These are phyloP conservation scores for Colletotrichum tabaci DNA, from an alignment of 2,329 filamentous ascomycete genomes.

Conservation along the genomic window DNA sequence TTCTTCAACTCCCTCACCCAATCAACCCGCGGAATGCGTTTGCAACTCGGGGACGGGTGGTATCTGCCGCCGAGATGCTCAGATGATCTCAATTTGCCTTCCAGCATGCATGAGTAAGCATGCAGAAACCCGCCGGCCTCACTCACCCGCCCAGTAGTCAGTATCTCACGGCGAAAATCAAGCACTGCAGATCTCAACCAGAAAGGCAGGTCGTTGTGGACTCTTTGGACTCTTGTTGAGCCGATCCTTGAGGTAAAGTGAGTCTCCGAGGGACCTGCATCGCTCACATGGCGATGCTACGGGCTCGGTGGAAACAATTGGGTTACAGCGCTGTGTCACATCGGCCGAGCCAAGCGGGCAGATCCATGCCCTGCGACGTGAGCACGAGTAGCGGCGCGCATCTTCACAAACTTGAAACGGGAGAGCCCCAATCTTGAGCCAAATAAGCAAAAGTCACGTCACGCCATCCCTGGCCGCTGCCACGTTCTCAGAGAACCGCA, in stretches of 20 bases:
- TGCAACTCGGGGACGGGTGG: neutral
- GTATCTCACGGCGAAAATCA: neutral
- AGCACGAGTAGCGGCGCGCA: conserved; percentile 15
- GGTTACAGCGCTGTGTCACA: conserved; percentile 36
- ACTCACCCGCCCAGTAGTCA: neutral
- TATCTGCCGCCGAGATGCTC: conserved; percentile 2
- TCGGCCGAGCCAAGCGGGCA: conserved; percentile 24
- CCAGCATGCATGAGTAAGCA: neutral
- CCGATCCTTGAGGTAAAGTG: conserved; percentile 26
- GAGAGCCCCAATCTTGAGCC: conserved; percentile 27
- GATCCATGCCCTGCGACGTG: conserved; percentile 28
- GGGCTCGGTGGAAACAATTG: conserved; percentile 5
- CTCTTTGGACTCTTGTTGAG: neutral
- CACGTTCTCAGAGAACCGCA: no score
- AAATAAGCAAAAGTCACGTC: conserved; percentile 20
- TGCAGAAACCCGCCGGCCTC: neutral
- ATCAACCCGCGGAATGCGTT: conserved; percentile 1
- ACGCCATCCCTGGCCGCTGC: conserved; percentile 31
- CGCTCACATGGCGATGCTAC: conserved; percentile 1
- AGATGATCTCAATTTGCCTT: conserved; percentile 12
- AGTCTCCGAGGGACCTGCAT: neutral
- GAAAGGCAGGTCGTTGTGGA: conserved; percentile 7
- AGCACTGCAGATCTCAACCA: neutral
- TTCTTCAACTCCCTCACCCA: neutral
- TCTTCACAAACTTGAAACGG: conserved; percentile 34